Conservation (phyloP, 139 green algal species). For the Chlamydomonas applanata region DNA sequence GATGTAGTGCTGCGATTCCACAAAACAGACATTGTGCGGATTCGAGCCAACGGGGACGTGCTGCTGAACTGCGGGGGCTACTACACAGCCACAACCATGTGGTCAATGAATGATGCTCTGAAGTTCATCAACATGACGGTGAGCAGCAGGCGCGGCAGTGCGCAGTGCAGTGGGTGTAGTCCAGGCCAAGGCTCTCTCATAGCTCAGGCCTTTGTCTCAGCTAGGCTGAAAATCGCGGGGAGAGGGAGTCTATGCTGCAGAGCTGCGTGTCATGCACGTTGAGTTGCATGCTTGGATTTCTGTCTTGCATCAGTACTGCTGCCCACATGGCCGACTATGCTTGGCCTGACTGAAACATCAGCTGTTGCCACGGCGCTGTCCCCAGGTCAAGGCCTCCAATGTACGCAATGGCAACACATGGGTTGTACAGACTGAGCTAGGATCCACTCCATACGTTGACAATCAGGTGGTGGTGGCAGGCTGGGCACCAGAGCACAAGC, state of each 20-base stretch:
- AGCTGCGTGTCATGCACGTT: neutral
- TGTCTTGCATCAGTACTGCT: neutral
- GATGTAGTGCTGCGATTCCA: slow-evolving; percentile 18
- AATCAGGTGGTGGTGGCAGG: no score
- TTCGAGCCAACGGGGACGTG: slow-evolving; percentile 24
- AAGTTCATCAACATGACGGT: slow-evolving; percentile 1
- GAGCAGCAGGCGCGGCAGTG: neutral
- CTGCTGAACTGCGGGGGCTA: slow-evolving; percentile 25
- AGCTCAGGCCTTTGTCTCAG: neutral
- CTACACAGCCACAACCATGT: slow-evolving; percentile 23
- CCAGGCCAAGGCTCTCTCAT: neutral
- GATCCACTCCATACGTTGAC: no score
- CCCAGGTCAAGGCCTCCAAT: no score
- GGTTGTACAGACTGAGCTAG: no score
- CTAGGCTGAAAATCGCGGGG: neutral
- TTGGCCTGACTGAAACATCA: no score
- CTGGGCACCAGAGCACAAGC: no score
- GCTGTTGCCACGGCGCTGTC: no score
- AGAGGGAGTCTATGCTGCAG: neutral
- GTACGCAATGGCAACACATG: no score
- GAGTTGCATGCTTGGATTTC: neutral
- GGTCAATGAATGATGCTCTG: slow-evolving; percentile 36
- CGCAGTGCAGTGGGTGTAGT: no score
- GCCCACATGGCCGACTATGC: no score
- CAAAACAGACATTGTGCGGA: slow-evolving; percentile 37